A percentile compares a stretch with the other conserved stretches of the same genome.
These are phyloP conservation scores for Cyclotella baltica DNA, from an alignment of 108 stramenopile genomes.

Conservation along the genomic window DNA sequence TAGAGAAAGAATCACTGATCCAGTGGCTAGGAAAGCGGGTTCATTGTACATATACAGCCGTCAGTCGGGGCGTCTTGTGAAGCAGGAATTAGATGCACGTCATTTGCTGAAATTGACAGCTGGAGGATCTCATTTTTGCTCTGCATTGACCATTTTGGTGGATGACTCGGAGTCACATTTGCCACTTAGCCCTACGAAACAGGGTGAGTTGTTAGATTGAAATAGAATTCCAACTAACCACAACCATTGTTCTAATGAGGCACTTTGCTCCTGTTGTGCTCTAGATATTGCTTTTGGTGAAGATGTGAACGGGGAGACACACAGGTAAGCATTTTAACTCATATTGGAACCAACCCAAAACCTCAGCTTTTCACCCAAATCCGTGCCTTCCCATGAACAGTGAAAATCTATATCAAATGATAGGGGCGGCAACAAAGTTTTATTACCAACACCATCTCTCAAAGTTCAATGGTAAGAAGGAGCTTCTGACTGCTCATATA, in stretches of 20 bases:
- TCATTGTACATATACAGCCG: constrained; percentile 62
- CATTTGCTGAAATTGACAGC: constrained; percentile 30
- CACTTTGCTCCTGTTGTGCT: no score
- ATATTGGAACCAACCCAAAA: not conserved
- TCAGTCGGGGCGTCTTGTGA: constrained; percentile 61
- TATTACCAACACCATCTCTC: not conserved
- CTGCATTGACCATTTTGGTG: constrained; percentile 68
- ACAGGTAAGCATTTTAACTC: constrained; percentile 1
- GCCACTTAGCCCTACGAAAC: constrained; percentile 77
- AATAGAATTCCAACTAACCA: not conserved
- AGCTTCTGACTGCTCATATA: not conserved
- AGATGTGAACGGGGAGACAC: constrained; percentile 24
- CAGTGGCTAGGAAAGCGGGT: constrained; percentile 11
- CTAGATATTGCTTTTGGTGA: constrained; percentile 42
- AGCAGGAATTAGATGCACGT: constrained; percentile 53
- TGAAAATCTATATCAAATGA: constrained; percentile 2
- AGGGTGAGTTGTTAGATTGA: not conserved
- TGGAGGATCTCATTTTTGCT: constrained; percentile 58
- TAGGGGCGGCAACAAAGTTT: not conserved
- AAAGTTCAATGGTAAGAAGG: not conserved
- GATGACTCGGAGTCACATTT: constrained; percentile 64
- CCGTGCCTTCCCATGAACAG: not conserved
- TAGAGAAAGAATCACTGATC: constrained; percentile 18
- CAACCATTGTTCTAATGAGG: not conserved
- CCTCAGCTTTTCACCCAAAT: not conserved